Base-by-base conservation (phyloP, 139 green algal species). In the Chlorella sorokiniana region DNA sequence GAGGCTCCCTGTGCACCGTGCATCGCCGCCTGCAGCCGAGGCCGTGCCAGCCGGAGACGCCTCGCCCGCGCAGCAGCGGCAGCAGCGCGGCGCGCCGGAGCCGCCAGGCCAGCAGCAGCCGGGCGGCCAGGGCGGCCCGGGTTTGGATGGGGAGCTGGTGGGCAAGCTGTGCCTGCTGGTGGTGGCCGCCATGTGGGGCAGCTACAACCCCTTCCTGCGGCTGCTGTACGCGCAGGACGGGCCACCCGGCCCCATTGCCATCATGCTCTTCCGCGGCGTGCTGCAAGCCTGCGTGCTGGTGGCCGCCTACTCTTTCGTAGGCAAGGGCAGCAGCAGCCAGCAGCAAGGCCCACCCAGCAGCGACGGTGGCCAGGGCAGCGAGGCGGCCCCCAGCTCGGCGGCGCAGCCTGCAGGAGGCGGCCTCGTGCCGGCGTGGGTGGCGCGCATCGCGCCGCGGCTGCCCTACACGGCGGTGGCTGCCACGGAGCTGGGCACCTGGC, bases 151-250 rank as follows among this genome's bases (percentile, higher is more conserved):
- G 9, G 37, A 79, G 45, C 10, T 61, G 20, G 4, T 45, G 7
- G 76, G 76, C 33, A 85, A 85, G 62, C 68, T 80, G 42, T 73
- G 52, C 65, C 69, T 85, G 25, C 77, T 87, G 11, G 40, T 41
- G 10, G 74, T 81, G 1, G 65, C 74, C 8, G 25, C 69, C 0
- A 64, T 88, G 44, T 82, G 67, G 82, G 84, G 82, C 73, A 77
- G 54, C 40, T 85, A 88, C 69, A 69, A 80, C 29, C 82, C 82
- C n/a, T 52, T 64, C 20, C 35, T 88, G 35, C 75, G 75, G 29
- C 33, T 83, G 31, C n/a, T 87, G 10, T 85, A 84, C 33, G 44
- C 44, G 3, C 51, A 54, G 22, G 61, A 76, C 38, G 78, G 61
- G 4, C 75, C 76, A 8, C 78, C 84, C 2, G 63, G 75, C 1